These are phyloP conservation scores for Graphilbum ipis-grandicollis DNA, from an alignment of 2,329 filamentous ascomycete species.

Conservation along the genomic window DNA sequence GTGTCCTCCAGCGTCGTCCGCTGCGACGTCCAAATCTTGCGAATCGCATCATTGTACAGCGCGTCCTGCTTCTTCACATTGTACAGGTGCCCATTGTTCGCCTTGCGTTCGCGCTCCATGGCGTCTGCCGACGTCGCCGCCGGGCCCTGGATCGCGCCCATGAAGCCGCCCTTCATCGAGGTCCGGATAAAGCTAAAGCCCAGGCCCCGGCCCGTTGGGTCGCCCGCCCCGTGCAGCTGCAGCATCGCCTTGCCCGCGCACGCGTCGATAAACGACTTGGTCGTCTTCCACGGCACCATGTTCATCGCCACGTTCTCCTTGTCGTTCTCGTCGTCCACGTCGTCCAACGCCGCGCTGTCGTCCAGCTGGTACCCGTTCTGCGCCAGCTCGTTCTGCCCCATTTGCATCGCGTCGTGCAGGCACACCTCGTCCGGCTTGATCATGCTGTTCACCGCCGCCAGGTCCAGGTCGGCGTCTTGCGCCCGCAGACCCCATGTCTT, in stretches of 20 bases:
- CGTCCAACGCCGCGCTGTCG: constrained; percentile 44
- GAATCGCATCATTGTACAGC: constrained; percentile 81
- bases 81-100: constrained; percentile 87
- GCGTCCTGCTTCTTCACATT: constrained; percentile 91
- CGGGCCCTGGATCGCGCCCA: constrained; percentile 58
- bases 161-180: constrained; percentile 92
- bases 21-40: constrained; percentile 83
- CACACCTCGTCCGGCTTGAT: constrained; percentile 94
- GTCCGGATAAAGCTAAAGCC: constrained; percentile 96
- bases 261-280: constrained; percentile 89
- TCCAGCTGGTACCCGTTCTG: constrained; percentile 72
- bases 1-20: constrained; percentile 58
- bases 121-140: constrained; percentile 60
- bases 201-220: constrained; percentile 82
- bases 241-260: constrained; percentile 95
- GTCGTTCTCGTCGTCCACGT: constrained; percentile 42
- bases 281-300: constrained; percentile 90
- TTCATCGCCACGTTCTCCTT: constrained; percentile 69
- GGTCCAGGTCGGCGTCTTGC: constrained; percentile 61
- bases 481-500: constrained; percentile 72
- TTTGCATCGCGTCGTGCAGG: constrained; percentile 88
- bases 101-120: constrained; percentile 71
- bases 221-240: constrained; percentile 81
- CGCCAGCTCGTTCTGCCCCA: constrained; percentile 76
- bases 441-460: constrained; percentile 65